Percentiles rank a stretch among this genome's conserved stretches.
phyloP scores from a whole-genome alignment of 2,329 filamentous ascomycete genomes.

The Claviceps pazoutovae region DNA sequence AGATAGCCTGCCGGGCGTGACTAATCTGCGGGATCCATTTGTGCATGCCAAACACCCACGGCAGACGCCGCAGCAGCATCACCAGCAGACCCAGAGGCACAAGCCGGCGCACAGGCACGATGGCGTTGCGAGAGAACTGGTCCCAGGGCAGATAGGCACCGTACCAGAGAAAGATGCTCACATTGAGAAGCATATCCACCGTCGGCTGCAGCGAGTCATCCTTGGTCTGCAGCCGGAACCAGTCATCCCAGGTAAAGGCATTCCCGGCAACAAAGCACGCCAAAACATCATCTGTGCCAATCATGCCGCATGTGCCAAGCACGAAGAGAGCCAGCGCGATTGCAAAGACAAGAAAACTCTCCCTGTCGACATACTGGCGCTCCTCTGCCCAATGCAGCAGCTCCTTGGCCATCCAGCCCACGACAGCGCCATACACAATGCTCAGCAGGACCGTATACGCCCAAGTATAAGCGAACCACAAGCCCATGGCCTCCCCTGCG shows the following conservation, averaged over 20 bases:
- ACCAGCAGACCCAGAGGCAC: conserved; percentile 62
- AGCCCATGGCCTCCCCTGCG: conserved; percentile 50
- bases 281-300: conserved; percentile 79
- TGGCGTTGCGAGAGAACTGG: conserved; percentile 48
- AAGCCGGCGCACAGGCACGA: conserved; percentile 62
- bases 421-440: conserved; percentile 58
- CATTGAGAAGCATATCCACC: conserved; percentile 87
- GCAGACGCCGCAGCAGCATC: conserved; percentile 62
- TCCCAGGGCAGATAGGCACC: conserved; percentile 75
- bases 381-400: conserved; percentile 75
- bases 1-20: conserved; percentile 58
- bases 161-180: conserved; percentile 82
- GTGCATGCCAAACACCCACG: conserved; percentile 61
- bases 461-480: conserved; percentile 82
- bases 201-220: conserved; percentile 91
- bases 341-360: conserved; percentile 78
- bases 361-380: conserved; percentile 67
- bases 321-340: conserved; percentile 79
- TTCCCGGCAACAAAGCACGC: conserved; percentile 91
- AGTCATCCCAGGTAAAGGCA: conserved; percentile 83
- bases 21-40: conserved; percentile 69
- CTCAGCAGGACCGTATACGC: conserved; percentile 71
- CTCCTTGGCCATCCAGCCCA: conserved; percentile 72
- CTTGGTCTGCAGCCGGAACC: conserved; percentile 78
- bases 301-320: conserved; percentile 70